A percentile compares a stretch with the other conserved stretches of the same genome.
Evolutionary conservation across 225 moss, liverwort and hornwort genomes (phyloP).

Genomic region (Marchantia polymorpha): DNA sequence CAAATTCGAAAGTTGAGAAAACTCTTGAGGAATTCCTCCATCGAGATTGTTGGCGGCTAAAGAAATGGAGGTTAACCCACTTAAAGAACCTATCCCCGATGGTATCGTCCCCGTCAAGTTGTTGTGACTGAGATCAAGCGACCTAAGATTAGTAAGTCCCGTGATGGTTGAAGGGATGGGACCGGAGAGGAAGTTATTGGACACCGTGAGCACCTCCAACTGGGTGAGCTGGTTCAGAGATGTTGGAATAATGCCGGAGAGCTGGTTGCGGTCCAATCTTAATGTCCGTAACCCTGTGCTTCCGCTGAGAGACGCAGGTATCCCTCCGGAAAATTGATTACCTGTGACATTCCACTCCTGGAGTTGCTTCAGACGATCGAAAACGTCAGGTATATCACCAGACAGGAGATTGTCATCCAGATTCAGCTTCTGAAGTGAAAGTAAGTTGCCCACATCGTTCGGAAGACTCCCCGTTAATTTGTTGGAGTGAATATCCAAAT

Average conservation of each 20-base stretch:
- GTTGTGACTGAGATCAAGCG: slow-evolving; percentile 52
- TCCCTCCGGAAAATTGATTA: slow-evolving; percentile 50
- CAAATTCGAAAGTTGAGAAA: slow-evolving; percentile 48
- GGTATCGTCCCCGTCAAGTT: slow-evolving; percentile 47
- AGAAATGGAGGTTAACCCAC: slow-evolving; percentile 40
- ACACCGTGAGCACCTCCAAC: slow-evolving; percentile 45
- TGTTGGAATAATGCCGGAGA: slow-evolving; percentile 47
- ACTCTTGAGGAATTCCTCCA: slow-evolving; percentile 47
- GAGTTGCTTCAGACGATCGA: slow-evolving; percentile 46
- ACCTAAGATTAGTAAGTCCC: slow-evolving; percentile 41
- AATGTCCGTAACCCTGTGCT: slow-evolving; percentile 51
- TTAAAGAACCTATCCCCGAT: slow-evolving; percentile 41
- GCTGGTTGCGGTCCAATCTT: slow-evolving; percentile 55
- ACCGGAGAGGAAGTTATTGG: slow-evolving; percentile 55
- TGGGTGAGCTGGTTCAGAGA: slow-evolving; percentile 47
- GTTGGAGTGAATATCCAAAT: slow-evolving; percentile 51
- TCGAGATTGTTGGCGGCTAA: slow-evolving; percentile 49
- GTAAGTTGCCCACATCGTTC: slow-evolving; percentile 40
- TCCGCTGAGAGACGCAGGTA: slow-evolving; percentile 45
- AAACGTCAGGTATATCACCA: slow-evolving; percentile 49
- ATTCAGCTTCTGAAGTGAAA: slow-evolving; percentile 43
- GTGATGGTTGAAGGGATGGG: slow-evolving; percentile 40
- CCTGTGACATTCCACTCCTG: slow-evolving; percentile 64
- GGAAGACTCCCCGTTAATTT: slow-evolving; percentile 57
- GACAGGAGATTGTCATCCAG: slow-evolving; percentile 57